phyloP scores from a whole-genome alignment of 1,139 yeast genomes.

The Geotrichum candidum region DNA sequence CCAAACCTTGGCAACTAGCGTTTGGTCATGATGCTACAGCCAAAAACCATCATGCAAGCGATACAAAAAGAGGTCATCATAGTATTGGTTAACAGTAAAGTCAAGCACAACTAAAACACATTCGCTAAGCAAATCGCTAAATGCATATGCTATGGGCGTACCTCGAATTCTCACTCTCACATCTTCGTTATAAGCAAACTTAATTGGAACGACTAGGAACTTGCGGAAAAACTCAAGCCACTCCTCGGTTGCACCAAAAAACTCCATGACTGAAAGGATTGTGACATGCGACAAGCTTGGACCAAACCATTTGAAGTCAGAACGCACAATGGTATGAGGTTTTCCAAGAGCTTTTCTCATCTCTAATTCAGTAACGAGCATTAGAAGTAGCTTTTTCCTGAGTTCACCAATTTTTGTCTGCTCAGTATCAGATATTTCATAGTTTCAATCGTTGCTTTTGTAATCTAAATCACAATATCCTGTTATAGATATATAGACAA shows the following conservation, averaged over 20 bases:
- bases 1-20: slow-evolving; percentile 21
- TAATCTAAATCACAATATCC: slow-evolving; percentile 5
- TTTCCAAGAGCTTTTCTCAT: slow-evolving; percentile 15
- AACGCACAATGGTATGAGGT: slow-evolving; percentile 20
- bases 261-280: slow-evolving; percentile 18
- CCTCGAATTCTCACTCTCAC: slow-evolving; percentile 16
- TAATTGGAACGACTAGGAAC: slow-evolving; percentile 18
- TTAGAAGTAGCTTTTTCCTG: slow-evolving; percentile 15
- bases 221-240: slow-evolving; percentile 21
- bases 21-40: slow-evolving; percentile 20
- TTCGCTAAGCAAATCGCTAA: slow-evolving; percentile 22
- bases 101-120: slow-evolving; percentile 19
- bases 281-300: slow-evolving; percentile 20
- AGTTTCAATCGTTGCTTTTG: neutral
- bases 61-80: slow-evolving; percentile 19
- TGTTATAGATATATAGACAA: neutral
- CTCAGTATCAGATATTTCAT: neutral
- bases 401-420: neutral
- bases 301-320: slow-evolving; percentile 23
- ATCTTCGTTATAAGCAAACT: slow-evolving; percentile 3
- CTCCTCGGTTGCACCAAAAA: slow-evolving; percentile 18
- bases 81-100: slow-evolving; percentile 17
- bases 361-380: slow-evolving; percentile 16
- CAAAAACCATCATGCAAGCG: slow-evolving; percentile 23
- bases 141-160: slow-evolving; percentile 18